A percentile compares a stretch with the other conserved stretches of the same genome.
Conservation (phyloP, 106 monocot genomes). For the Cymbidium sinense region DNA sequence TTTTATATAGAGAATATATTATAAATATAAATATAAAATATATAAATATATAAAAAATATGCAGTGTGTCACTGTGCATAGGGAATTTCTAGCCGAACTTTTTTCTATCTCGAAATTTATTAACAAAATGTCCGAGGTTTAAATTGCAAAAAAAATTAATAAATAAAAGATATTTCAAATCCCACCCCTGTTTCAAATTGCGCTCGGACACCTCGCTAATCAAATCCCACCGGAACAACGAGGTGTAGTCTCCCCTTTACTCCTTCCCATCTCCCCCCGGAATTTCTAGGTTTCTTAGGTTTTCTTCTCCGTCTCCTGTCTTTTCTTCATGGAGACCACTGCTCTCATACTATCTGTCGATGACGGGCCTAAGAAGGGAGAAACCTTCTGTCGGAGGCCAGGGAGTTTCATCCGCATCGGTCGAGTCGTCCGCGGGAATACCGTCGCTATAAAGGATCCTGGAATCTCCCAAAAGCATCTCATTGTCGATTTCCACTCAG, state of each 20-base stretch:
- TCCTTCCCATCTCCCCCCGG: background rate
- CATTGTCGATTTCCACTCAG: conserved; percentile 27
- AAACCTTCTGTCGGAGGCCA: conserved; percentile 32
- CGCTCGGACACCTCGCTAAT: too few relatives aligned
- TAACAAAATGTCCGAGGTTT: too few relatives aligned
- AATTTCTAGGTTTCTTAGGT: background rate
- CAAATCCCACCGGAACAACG: too few relatives aligned
- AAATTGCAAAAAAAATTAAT: too few relatives aligned
- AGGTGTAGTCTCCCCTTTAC: background rate
- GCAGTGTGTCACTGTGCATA: too few relatives aligned
- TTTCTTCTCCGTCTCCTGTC: background rate
- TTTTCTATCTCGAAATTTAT: too few relatives aligned
- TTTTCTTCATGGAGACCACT: conserved; percentile 11
- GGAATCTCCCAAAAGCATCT: conserved; percentile 79
- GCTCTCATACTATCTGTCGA: conserved; percentile 31
- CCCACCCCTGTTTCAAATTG: too few relatives aligned
- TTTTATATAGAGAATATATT: too few relatives aligned
- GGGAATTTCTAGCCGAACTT: too few relatives aligned
- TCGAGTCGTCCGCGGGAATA: conserved; percentile 71
- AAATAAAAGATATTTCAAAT: too few relatives aligned
- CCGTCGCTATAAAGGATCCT: conserved; percentile 68
- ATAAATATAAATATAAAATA: too few relatives aligned
- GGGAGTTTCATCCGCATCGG: conserved; percentile 51
- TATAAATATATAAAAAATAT: too few relatives aligned
- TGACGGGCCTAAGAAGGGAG: conserved; percentile 54